These are phyloP conservation scores for Colletotrichum zoysiae DNA, from an alignment of 2,329 filamentous ascomycete genomes.

Conservation along the genomic window DNA sequence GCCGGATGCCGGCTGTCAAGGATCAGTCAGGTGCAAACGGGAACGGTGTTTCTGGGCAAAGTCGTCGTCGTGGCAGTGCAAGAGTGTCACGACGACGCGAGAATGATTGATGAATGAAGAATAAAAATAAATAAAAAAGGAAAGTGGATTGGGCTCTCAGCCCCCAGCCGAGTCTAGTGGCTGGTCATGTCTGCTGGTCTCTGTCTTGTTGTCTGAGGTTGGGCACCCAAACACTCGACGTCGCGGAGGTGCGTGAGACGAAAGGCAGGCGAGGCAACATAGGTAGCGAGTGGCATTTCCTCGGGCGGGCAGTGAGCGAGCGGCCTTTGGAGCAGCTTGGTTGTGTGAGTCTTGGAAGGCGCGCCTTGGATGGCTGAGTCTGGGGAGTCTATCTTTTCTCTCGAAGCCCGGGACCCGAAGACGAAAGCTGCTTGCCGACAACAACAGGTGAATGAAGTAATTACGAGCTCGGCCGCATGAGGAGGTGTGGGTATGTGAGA, in stretches of 20 bases:
- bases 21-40: conserved; percentile 8
- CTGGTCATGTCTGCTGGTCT: conserved; percentile 12
- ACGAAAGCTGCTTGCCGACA: neutral
- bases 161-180: conserved; percentile 13
- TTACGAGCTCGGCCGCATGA: neutral
- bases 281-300: conserved; percentile 2
- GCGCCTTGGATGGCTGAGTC: conserved; percentile 18
- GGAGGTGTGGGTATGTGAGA: conserved; percentile 1
- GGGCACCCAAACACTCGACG: conserved; percentile 30
- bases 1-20: conserved; percentile 23
- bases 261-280: conserved; percentile 21
- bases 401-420: conserved; percentile 2
- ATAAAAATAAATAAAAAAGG: too few relatives aligned
- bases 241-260: conserved; percentile 30
- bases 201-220: conserved; percentile 20
- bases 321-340: neutral
- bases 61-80: conserved; percentile 36
- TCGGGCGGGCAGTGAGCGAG: neutral
- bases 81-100: conserved; percentile 22
- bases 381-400: conserved; percentile 10
- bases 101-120: conserved; percentile 14
- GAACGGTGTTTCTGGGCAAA: neutral
- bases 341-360: neutral
- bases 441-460: neutral
- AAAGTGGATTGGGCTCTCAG: conserved; percentile 6